Percentiles rank a stretch among this genome's conserved stretches.
Conservation (phyloP, 345 rosid species). For the Pistacia integerrima region DNA sequence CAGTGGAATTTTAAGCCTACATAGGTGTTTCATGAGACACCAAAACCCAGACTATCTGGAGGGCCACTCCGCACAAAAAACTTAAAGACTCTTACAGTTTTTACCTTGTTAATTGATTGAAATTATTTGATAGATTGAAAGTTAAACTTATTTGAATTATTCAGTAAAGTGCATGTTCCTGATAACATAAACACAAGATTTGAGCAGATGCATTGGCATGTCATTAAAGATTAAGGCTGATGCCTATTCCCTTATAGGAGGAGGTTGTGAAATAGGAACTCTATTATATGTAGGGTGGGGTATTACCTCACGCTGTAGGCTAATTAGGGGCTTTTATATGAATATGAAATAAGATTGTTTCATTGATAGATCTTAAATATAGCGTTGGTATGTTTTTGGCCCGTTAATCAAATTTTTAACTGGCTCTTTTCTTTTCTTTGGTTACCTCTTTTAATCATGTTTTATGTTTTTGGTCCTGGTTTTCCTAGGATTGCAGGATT, state of each 20-base stretch:
- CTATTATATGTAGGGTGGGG: background rate
- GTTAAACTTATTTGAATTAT: background rate
- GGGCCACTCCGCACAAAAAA: too few species aligned
- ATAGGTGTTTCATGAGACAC: background rate
- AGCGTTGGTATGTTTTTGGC: conserved; percentile 1
- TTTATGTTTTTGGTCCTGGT: conserved; percentile 17
- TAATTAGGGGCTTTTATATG: background rate
- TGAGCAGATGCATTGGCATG: background rate
- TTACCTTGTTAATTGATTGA: too few species aligned
- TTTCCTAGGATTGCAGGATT: conserved; percentile 70
- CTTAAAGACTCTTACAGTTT: too few species aligned
- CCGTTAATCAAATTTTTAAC: background rate
- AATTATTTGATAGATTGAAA: background rate
- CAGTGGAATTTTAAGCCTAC: background rate
- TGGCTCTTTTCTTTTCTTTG: conserved; percentile 4
- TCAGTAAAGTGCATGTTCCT: background rate
- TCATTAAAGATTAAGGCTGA: background rate
- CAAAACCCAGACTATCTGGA: too few species aligned
- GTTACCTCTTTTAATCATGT: background rate
- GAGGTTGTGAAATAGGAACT: background rate
- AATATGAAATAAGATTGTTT: background rate
- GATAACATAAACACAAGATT: background rate
- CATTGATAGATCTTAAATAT: conserved; percentile 7
- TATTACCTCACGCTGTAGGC: background rate
- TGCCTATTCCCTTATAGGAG: background rate